Evolutionary conservation across 345 rosid genomes (phyloP).

Genomic region (Populus alba): DNA sequence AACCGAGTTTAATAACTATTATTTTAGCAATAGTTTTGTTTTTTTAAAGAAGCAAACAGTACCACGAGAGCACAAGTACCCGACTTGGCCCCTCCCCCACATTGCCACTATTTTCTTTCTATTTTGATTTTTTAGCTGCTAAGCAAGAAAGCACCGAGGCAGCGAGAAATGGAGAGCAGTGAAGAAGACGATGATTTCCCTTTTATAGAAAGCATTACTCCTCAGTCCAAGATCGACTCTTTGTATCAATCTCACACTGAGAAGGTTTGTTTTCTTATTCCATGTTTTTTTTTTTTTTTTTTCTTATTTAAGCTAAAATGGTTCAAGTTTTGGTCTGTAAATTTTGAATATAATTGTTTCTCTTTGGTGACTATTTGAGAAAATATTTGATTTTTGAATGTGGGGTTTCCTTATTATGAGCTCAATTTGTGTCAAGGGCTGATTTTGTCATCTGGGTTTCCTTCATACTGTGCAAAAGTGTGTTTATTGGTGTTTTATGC

Average conservation of each 20-base stretch:
- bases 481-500: background rate
- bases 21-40: background rate
- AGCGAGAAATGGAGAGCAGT: conserved; percentile 75
- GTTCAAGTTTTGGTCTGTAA: background rate
- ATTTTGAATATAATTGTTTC: background rate
- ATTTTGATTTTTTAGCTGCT: background rate
- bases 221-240: conserved; percentile 87
- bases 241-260: conserved; percentile 79
- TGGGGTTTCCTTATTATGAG: conserved; percentile 9
- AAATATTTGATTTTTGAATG: background rate
- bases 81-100: background rate
- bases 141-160: background rate
- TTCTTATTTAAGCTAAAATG: background rate
- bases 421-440: background rate
- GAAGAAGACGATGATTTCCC: conserved; percentile 98
- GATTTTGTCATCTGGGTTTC: conserved; percentile 8
- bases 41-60: background rate
- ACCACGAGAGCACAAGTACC: background rate
- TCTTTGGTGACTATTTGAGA: background rate
- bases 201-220: conserved; percentile 69
- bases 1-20: background rate
- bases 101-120: background rate
- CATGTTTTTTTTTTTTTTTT: too few species aligned
- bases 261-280: conserved; percentile 49
- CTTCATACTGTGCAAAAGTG: background rate